phyloP scores from a whole-genome alignment of 192 early-diverging fungal genomes.

The Phlyctochytrium bullatum region DNA sequence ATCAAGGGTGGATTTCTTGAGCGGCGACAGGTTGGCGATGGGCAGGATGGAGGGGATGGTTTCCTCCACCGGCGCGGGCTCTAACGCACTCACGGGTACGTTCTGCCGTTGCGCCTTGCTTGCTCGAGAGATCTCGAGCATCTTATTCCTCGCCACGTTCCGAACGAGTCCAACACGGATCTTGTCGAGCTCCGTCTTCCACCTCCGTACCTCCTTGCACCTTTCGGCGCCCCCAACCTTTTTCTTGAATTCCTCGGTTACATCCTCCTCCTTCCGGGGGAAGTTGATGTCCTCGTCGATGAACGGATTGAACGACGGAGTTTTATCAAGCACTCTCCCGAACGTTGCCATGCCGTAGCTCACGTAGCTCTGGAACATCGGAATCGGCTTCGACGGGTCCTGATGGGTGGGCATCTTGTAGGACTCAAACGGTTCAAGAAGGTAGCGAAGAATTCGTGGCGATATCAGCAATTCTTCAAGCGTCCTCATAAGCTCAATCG shows the following conservation, averaged over 20 bases:
- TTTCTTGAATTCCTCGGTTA: neutral
- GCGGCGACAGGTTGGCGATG: neutral
- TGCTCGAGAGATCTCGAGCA: neutral
- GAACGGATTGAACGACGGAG: neutral
- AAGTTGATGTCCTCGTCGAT: neutral
- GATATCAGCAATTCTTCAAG: conserved; percentile 11
- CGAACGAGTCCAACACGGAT: conserved; percentile 9
- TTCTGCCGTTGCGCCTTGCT: neutral
- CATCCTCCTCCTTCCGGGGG: neutral
- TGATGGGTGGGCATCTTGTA: neutral
- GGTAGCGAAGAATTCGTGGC: neutral
- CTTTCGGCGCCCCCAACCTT: neutral
- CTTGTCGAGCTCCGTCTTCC: conserved; percentile 2
- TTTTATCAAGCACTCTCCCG: neutral
- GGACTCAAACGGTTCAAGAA: neutral
- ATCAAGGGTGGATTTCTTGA: neutral
- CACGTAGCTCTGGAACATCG: neutral
- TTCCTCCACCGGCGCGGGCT: neutral
- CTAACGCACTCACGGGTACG: neutral
- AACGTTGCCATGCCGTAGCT: neutral
- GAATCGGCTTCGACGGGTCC: neutral
- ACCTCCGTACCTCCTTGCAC: neutral
- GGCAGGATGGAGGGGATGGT: neutral
- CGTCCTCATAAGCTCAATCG: conserved; percentile 19
- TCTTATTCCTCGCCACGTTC: conserved; percentile 23